These are phyloP conservation scores for Xylaria sp. DNA, from an alignment of 2,329 filamentous ascomycete genomes.

Conservation along the genomic window DNA sequence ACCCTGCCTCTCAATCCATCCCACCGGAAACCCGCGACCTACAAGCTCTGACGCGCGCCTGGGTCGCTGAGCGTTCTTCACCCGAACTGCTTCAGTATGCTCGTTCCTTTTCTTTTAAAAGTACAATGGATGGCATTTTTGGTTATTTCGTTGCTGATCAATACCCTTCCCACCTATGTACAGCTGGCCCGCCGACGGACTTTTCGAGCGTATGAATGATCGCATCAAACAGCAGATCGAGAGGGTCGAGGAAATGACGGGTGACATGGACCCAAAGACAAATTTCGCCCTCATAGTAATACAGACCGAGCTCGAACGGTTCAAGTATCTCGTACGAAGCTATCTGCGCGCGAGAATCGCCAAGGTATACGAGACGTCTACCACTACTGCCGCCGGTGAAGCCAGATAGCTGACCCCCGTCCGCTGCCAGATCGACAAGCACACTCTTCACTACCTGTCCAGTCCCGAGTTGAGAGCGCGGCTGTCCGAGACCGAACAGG, in stretches of 20 bases:
- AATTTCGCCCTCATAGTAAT: slow-evolving; percentile 95
- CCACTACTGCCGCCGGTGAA: slow-evolving; percentile 7
- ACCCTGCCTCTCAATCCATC: slow-evolving; percentile 60
- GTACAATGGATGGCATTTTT: too few species aligned
- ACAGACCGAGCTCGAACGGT: slow-evolving; percentile 93
- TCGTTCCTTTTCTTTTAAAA: neutral
- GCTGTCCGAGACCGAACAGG: slow-evolving; percentile 78
- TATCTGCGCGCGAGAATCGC: slow-evolving; percentile 83
- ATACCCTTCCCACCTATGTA: neutral
- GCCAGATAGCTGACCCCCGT: slow-evolving; percentile 28
- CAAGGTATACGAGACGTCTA: slow-evolving; percentile 63
- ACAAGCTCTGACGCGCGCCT: slow-evolving; percentile 86
- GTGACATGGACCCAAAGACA: slow-evolving; percentile 84
- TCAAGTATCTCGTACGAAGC: slow-evolving; percentile 87
- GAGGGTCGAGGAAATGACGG: slow-evolving; percentile 76
- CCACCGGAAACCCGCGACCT: slow-evolving; percentile 74
- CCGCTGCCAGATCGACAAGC: slow-evolving; percentile 69
- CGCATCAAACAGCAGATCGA: slow-evolving; percentile 73
- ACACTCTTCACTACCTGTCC: slow-evolving; percentile 75
- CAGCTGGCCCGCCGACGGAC: slow-evolving; percentile 69
- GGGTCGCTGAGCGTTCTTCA: slow-evolving; percentile 89
- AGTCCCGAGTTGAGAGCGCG: slow-evolving; percentile 58
- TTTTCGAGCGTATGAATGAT: slow-evolving; percentile 83
- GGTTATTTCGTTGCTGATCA: slow-evolving; percentile 23
- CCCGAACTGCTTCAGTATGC: slow-evolving; percentile 84